Conservation (phyloP, 495 filamentous ascomycete species). For the Friedmanniomyces simplex region DNA sequence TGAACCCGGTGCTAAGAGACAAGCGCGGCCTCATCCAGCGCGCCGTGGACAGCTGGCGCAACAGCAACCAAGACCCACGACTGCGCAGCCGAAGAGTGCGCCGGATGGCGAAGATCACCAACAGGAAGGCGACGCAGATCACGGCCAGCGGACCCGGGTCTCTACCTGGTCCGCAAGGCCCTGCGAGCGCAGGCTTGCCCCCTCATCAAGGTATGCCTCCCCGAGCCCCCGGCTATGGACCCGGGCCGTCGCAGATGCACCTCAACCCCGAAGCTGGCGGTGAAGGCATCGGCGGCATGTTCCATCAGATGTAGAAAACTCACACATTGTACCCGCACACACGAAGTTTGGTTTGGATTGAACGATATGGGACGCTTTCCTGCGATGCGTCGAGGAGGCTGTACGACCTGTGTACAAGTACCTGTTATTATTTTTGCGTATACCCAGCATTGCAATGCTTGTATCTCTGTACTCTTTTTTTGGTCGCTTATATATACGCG, state of each 20-base stretch:
- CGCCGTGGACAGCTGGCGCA: slow-evolving; percentile 96
- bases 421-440: slow-evolving; percentile 11
- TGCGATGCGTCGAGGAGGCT: not conserved
- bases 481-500: not conserved
- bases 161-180: slow-evolving; percentile 41
- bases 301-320: slow-evolving; percentile 37
- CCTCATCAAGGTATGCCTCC: slow-evolving; percentile 45
- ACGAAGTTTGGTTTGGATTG: not conserved
- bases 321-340: slow-evolving; percentile 1
- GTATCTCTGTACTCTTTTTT: slow-evolving; percentile 6
- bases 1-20: slow-evolving; percentile 80
- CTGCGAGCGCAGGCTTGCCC: slow-evolving; percentile 30
- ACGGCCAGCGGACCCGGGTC: slow-evolving; percentile 38
- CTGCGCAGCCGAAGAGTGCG: slow-evolving; percentile 83
- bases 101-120: slow-evolving; percentile 89
- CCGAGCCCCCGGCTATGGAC: slow-evolving; percentile 27
- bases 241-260: slow-evolving; percentile 51
- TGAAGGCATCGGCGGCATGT: slow-evolving; percentile 94
- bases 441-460: slow-evolving; percentile 5
- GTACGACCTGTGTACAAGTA: slow-evolving; percentile 35
- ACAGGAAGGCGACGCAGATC: slow-evolving; percentile 50
- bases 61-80: slow-evolving; percentile 92
- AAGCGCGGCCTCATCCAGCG: slow-evolving; percentile 94
- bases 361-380: not conserved
- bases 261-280: slow-evolving; percentile 62